A percentile compares a stretch with the other conserved stretches of the same genome.
Evolutionary conservation across 805 yeast genomes (phyloP).

Genomic region (Candida ficus): DNA sequence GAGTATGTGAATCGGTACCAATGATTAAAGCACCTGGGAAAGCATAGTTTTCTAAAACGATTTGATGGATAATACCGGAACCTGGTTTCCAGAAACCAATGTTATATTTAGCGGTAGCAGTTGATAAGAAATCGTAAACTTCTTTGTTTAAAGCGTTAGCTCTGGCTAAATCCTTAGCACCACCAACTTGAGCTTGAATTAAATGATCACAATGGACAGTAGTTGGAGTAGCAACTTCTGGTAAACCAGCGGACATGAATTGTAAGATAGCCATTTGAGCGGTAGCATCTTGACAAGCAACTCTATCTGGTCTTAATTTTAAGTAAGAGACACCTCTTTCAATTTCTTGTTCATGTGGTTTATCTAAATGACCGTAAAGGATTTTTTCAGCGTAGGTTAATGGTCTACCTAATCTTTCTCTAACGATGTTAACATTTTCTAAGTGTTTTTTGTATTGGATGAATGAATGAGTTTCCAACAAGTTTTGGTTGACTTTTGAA

Average conservation of each 20-base stretch:
- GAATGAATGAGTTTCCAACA: constrained; percentile 77
- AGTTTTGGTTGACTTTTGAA: constrained; percentile 75
- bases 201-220: constrained; percentile 98
- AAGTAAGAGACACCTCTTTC: constrained; percentile 86
- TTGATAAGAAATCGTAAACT: constrained; percentile 85
- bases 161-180: constrained; percentile 74
- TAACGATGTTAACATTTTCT: constrained; percentile 83
- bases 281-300: constrained; percentile 98
- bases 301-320: constrained; percentile 95
- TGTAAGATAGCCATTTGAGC: constrained; percentile 98
- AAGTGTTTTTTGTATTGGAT: constrained; percentile 88
- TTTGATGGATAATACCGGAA: constrained; percentile 98
- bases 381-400: constrained; percentile 94
- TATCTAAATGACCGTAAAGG: constrained; percentile 89
- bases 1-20: constrained; percentile 97
- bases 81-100: constrained; percentile 99
- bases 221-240: constrained; percentile 87
- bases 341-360: constrained; percentile 83
- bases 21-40: constrained; percentile 96
- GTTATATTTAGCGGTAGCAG: constrained; percentile 92
- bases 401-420: constrained; percentile 78
- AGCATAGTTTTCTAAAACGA: constrained; percentile 92
- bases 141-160: constrained; percentile 89
- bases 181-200: constrained; percentile 94
- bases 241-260: constrained; percentile 93